These are phyloP conservation scores for Suillus clintonianus DNA, from an alignment of 768 basidiomycete species.

Conservation along the genomic window DNA sequence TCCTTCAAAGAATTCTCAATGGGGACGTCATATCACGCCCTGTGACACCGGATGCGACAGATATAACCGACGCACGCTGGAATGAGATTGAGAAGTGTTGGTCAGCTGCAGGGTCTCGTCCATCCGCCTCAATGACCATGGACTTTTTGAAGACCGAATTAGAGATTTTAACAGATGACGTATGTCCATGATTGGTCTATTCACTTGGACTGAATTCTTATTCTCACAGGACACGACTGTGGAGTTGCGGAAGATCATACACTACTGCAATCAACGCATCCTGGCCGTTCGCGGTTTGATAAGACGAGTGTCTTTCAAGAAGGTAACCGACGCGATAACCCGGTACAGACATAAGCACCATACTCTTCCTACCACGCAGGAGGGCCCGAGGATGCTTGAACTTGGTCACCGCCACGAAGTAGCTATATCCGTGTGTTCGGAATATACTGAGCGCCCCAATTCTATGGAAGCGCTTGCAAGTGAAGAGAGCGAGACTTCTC, in stretches of 20 bases:
- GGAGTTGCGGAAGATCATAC: constrained; percentile 4
- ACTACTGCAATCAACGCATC: constrained; percentile 25
- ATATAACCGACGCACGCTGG: too few relatives aligned
- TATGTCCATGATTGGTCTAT: too few relatives aligned
- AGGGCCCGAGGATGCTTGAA: background rate
- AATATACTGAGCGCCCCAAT: constrained; percentile 25
- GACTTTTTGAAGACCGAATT: too few relatives aligned
- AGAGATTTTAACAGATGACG: too few relatives aligned
- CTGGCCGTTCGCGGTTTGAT: constrained; percentile 20
- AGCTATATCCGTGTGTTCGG: constrained; percentile 27
- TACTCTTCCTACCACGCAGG: background rate
- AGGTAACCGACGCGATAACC: background rate
- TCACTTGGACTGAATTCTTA: too few relatives aligned
- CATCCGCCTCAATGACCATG: too few relatives aligned
- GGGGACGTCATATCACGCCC: too few relatives aligned
- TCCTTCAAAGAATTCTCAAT: too few relatives aligned
- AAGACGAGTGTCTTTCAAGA: constrained; percentile 18
- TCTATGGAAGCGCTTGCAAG: constrained; percentile 25
- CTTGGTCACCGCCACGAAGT: constrained; percentile 14
- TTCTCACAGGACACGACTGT: too few relatives aligned
- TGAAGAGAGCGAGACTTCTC: constrained; percentile 26
- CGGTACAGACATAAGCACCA: background rate
- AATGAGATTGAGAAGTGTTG: too few relatives aligned
- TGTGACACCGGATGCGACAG: too few relatives aligned
- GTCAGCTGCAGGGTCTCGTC: too few relatives aligned